A percentile compares a stretch with the other conserved stretches of the same genome.
Conservation (phyloP, 176 grass and related monocot genomes). For the Puccinellia tenuiflora region DNA sequence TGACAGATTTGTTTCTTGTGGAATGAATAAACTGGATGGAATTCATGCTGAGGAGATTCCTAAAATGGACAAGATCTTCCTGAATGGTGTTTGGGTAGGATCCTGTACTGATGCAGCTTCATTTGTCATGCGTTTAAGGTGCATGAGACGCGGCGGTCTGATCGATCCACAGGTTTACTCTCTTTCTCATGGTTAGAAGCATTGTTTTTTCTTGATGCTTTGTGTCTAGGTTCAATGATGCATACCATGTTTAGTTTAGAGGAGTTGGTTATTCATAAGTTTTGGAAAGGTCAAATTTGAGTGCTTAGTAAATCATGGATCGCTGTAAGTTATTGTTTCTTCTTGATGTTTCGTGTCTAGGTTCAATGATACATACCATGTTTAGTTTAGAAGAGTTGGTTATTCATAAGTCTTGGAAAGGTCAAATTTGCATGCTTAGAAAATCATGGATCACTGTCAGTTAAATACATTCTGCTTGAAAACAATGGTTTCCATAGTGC, state of each 20-base stretch:
- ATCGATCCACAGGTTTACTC: slow-evolving; percentile 60
- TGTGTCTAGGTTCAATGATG: neutral
- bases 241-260: neutral
- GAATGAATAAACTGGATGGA: slow-evolving; percentile 74
- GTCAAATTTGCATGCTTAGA: slow-evolving; percentile 2
- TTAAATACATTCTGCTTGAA: slow-evolving; percentile 2
- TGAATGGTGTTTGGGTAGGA: slow-evolving; percentile 85
- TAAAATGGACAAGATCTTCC: slow-evolving; percentile 67
- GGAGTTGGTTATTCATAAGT: slow-evolving; percentile 18
- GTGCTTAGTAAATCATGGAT: neutral
- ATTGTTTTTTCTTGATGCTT: slow-evolving; percentile 7
- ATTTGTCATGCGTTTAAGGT: slow-evolving; percentile 74
- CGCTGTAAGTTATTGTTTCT: too few relatives aligned
- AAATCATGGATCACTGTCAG: neutral
- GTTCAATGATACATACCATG: neutral
- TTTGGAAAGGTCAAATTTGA: neutral
- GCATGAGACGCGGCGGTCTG: slow-evolving; percentile 57
- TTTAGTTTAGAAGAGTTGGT: slow-evolving; percentile 10
- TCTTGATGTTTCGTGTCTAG: neutral
- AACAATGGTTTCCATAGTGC: slow-evolving; percentile 6
- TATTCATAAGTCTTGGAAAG: slow-evolving; percentile 16
- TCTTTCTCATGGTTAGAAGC: neutral
- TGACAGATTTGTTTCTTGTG: slow-evolving; percentile 77
- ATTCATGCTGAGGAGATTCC: slow-evolving; percentile 31
- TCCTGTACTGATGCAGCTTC: slow-evolving; percentile 58